phyloP scores from a whole-genome alignment of 305 asterid species.

The Coffea humblotiana region DNA sequence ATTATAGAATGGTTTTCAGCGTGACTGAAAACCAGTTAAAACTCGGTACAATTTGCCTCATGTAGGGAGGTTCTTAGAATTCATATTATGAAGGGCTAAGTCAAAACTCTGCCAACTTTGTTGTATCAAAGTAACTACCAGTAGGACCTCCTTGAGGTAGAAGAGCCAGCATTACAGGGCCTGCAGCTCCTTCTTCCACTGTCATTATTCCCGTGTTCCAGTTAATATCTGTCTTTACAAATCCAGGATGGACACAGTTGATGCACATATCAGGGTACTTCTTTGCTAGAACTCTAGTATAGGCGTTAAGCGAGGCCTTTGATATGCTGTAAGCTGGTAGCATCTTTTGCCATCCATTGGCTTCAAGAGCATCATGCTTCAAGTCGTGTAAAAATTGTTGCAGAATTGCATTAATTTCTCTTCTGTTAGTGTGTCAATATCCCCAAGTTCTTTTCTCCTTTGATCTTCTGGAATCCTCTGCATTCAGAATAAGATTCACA shows the following conservation, averaged over 20 bases:
- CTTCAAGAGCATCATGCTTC: slow-evolving; percentile 49
- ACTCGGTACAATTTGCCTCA: slow-evolving; percentile 22
- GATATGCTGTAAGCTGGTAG: slow-evolving; percentile 84
- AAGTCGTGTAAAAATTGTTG: slow-evolving; percentile 53
- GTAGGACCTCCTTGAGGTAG: slow-evolving; percentile 63
- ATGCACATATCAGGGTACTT: slow-evolving; percentile 62
- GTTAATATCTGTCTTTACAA: slow-evolving; percentile 66
- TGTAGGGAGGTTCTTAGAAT: not conserved
- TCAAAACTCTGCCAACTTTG: slow-evolving; percentile 54
- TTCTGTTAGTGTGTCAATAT: slow-evolving; percentile 54
- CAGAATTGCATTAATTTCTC: slow-evolving; percentile 53
- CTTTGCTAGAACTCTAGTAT: slow-evolving; percentile 72
- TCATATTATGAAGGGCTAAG: not conserved
- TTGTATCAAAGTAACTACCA: slow-evolving; percentile 70
- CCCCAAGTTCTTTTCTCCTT: slow-evolving; percentile 59
- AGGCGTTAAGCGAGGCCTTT: slow-evolving; percentile 71
- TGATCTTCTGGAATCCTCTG: slow-evolving; percentile 70
- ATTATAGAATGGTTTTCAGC: not conserved
- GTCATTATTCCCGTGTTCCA: slow-evolving; percentile 68
- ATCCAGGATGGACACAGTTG: slow-evolving; percentile 83
- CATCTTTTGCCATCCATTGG: slow-evolving; percentile 82
- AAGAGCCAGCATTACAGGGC: slow-evolving; percentile 65
- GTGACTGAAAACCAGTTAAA: slow-evolving; percentile 30
- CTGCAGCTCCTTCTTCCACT: slow-evolving; percentile 73
- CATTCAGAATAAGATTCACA: slow-evolving; percentile 10